Evolutionary conservation across 768 basidiomycete genomes (phyloP).

Genomic region (Xanthoconium purpureum): DNA sequence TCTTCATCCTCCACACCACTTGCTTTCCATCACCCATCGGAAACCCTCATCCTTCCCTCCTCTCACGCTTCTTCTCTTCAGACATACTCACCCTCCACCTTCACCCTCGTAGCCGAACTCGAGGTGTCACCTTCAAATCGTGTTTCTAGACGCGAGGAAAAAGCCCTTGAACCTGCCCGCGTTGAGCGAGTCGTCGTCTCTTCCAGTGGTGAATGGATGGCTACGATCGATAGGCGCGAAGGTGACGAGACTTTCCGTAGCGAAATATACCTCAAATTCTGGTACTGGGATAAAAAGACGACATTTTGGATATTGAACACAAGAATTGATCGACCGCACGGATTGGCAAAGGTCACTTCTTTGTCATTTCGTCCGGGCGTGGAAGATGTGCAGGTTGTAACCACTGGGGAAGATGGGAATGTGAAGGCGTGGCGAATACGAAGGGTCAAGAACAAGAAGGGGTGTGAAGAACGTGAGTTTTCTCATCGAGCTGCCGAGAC

Average conservation of each 20-base stretch:
- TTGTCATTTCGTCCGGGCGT: constrained; percentile 63
- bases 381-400: constrained; percentile 52
- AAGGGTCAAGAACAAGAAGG: constrained; percentile 42
- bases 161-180: constrained; percentile 66
- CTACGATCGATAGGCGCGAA: constrained; percentile 77
- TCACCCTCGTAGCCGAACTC: constrained; percentile 75
- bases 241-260: constrained; percentile 61
- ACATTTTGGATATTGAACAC: constrained; percentile 78
- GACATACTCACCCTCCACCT: constrained; percentile 73
- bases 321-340: constrained; percentile 86
- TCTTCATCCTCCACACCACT: constrained; percentile 57
- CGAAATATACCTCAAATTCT: constrained; percentile 85
- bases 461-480: constrained; percentile 50
- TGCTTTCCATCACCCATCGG: constrained; percentile 68
- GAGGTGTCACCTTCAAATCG: constrained; percentile 94
- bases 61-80: constrained; percentile 96
- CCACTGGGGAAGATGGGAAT: constrained; percentile 69
- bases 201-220: constrained; percentile 81
- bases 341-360: constrained; percentile 54
- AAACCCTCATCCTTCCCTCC: constrained; percentile 82
- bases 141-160: constrained; percentile 78
- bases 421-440: constrained; percentile 82
- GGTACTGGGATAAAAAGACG: constrained; percentile 74
- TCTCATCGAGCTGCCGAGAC: neutral
- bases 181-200: constrained; percentile 72